These are phyloP conservation scores for Annulohypoxylon maeteangense DNA, from an alignment of 495 filamentous ascomycete genomes.

Conservation along the genomic window DNA sequence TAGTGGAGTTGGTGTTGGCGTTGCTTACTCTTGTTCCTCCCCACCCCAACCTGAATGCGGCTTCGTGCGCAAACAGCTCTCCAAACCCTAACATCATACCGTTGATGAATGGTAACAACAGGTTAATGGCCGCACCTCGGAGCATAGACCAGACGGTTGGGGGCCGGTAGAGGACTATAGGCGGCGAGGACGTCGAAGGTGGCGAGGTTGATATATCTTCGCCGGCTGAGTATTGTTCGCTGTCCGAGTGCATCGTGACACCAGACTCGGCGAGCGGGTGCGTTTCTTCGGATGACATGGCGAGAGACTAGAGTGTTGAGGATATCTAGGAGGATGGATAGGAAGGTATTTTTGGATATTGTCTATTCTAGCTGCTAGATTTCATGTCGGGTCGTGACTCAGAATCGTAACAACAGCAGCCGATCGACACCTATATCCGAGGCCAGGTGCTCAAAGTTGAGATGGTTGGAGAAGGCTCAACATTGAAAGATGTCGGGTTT, in stretches of 20 bases:
- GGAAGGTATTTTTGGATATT: neutral
- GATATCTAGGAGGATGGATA: slow-evolving; percentile 34
- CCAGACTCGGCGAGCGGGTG: slow-evolving; percentile 79
- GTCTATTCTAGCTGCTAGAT: slow-evolving; percentile 2
- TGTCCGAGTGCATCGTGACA: slow-evolving; percentile 88
- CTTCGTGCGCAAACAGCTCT: slow-evolving; percentile 94
- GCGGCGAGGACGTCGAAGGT: slow-evolving; percentile 74
- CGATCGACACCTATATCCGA: neutral
- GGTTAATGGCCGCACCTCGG: slow-evolving; percentile 92
- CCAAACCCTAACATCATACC: slow-evolving; percentile 98
- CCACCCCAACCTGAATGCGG: slow-evolving; percentile 93
- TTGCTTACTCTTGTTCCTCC: slow-evolving; percentile 84
- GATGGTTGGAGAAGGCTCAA: slow-evolving; percentile 32
- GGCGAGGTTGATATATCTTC: slow-evolving; percentile 70
- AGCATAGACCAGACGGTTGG: slow-evolving; percentile 86
- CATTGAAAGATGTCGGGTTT: slow-evolving; percentile 27
- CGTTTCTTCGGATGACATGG: slow-evolving; percentile 61
- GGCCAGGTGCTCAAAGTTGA: slow-evolving; percentile 13
- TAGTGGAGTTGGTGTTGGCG: neutral
- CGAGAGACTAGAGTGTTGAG: slow-evolving; percentile 32
- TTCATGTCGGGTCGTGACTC: slow-evolving; percentile 10
- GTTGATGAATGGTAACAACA: slow-evolving; percentile 94
- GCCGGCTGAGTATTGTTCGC: slow-evolving; percentile 84
- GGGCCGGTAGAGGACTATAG: slow-evolving; percentile 87
- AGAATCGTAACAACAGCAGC: neutral